phyloP scores from a whole-genome alignment of 2,329 filamentous ascomycete genomes.

The Botryosphaeria dothidea region DNA sequence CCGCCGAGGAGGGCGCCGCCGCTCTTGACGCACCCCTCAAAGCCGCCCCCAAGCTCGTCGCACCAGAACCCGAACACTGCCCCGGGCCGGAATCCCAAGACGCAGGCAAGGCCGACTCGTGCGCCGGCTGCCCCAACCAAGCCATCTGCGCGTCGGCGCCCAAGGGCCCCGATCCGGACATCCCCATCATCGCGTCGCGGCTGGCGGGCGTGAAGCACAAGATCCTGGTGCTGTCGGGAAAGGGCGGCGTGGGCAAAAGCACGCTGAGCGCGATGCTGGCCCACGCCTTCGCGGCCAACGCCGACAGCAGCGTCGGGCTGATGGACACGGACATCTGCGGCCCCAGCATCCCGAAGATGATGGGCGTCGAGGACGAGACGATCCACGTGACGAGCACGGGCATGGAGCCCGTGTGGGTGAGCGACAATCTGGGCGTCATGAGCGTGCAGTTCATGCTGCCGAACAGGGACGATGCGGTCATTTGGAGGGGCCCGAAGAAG shows the following conservation, averaged over 20 bases:
- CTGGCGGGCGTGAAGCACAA: conserved; percentile 85
- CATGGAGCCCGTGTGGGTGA: conserved; percentile 94
- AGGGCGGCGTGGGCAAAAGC: conserved; percentile 95
- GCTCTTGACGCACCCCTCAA: conserved; percentile 71
- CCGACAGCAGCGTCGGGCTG: conserved; percentile 78
- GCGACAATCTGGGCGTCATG: conserved; percentile 94
- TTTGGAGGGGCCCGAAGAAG: conserved; percentile 98
- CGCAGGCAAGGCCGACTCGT: conserved; percentile 72
- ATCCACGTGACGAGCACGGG: conserved; percentile 87
- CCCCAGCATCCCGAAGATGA: conserved; percentile 96
- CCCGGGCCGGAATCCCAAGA: conserved; percentile 81
- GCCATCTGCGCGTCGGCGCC: conserved; percentile 90
- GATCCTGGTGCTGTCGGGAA: conserved; percentile 87
- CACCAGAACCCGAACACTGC: conserved; percentile 95
- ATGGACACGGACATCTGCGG: conserved; percentile 99
- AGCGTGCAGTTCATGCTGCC: conserved; percentile 98
- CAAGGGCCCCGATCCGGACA: conserved; percentile 93
- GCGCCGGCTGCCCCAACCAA: conserved; percentile 94
- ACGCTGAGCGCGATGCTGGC: conserved; percentile 88
- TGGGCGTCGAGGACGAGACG: conserved; percentile 91
- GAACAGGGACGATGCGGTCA: conserved; percentile 89
- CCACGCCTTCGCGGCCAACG: conserved; percentile 83
- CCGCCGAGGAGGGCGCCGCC: conserved; percentile 50
- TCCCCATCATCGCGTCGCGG: conserved; percentile 81
- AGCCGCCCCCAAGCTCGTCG: conserved; percentile 79